These are phyloP conservation scores for Platismatia glauca DNA, from an alignment of 495 filamentous ascomycete genomes.

Conservation along the genomic window DNA sequence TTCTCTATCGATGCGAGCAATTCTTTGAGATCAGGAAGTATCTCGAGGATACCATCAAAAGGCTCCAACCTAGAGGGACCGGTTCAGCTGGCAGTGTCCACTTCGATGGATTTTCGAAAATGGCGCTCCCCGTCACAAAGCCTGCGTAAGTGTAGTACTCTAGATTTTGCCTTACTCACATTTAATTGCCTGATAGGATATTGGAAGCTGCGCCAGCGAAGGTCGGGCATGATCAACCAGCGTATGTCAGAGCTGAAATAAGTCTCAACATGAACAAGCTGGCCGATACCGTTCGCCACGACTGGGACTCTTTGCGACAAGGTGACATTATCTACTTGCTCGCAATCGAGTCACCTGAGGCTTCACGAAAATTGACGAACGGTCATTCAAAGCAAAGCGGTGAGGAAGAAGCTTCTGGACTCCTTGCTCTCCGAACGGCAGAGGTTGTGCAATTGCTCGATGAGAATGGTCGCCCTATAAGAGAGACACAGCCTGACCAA, in stretches of 20 bases:
- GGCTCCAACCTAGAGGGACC: conserved; percentile 60
- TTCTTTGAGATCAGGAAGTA: conserved; percentile 92
- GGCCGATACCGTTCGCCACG: conserved; percentile 61
- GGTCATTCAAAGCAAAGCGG: conserved; percentile 43
- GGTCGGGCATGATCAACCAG: conserved; percentile 80
- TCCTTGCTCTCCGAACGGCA: conserved; percentile 69
- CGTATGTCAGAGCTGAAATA: conserved; percentile 78
- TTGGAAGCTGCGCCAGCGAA: conserved; percentile 75
- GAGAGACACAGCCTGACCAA: conserved; percentile 45
- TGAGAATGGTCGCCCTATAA: conserved; percentile 70
- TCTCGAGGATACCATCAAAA: conserved; percentile 71
- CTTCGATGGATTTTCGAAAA: conserved; percentile 82
- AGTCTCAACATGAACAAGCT: conserved; percentile 76
- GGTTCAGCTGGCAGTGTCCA: conserved; percentile 51
- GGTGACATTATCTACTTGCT: conserved; percentile 89
- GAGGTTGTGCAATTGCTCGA: conserved; percentile 84
- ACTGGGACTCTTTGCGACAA: conserved; percentile 84
- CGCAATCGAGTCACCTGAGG: conserved; percentile 52
- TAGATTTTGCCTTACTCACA: not conserved
- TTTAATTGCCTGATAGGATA: conserved; percentile 38
- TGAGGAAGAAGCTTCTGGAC: conserved; percentile 50
- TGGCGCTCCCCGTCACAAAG: conserved; percentile 80
- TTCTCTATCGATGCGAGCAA: conserved; percentile 81
- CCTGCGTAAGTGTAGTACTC: conserved; percentile 47
- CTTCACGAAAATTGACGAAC: conserved; percentile 45